These are phyloP conservation scores for Phytophthora parvispora DNA, from an alignment of 352 stramenopile genomes.

Conservation along the genomic window DNA sequence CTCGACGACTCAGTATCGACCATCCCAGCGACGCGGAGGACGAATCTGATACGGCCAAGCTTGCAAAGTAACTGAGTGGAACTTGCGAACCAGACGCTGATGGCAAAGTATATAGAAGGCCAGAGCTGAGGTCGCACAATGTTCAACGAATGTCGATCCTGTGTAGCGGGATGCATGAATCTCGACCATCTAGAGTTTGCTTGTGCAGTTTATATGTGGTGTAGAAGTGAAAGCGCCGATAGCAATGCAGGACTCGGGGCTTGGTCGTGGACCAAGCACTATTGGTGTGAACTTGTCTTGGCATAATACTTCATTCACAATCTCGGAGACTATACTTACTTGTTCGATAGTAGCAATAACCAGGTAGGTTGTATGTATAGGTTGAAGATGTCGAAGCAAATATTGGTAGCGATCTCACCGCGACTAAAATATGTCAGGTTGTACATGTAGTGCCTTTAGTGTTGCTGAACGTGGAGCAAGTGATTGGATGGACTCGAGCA, in stretches of 20 bases:
- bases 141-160: not conserved
- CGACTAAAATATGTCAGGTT: no score
- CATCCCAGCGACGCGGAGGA: conserved; percentile 51
- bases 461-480: no score
- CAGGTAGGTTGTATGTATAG: no score
- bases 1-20: conserved; percentile 56
- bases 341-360: no score
- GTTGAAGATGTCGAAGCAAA: no score
- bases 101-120: not conserved
- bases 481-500: no score
- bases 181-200: not conserved
- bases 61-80: conserved; percentile 18
- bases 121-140: not conserved
- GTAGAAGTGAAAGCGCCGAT: not conserved
- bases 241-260: not conserved
- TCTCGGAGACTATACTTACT: no score
- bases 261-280: not conserved
- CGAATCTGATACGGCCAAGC: conserved; percentile 28
- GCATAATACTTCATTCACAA: no score
- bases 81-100: not conserved
- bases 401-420: no score
- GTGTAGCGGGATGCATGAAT: not conserved
- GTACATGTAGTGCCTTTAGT: no score
- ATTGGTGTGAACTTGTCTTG: not conserved
- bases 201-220: not conserved